These are phyloP conservation scores for Bipolaris zeicola DNA, from an alignment of 2,329 filamentous ascomycete species.

Conservation along the genomic window DNA sequence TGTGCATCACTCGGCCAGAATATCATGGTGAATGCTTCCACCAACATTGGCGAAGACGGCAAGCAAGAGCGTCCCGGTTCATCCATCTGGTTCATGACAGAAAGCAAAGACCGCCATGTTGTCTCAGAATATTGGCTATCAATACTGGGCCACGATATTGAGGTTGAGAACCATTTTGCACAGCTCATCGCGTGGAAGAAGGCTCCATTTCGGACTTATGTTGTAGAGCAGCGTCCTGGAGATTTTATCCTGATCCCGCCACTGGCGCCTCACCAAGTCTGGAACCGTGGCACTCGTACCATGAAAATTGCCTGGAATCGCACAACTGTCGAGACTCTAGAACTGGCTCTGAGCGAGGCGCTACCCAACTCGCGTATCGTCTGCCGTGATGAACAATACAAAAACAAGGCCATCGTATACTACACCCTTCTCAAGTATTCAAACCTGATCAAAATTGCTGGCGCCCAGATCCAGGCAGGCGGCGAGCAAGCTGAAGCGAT, in stretches of 20 bases:
- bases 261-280: conserved; percentile 93
- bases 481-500: conserved; percentile 45
- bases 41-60: conserved; percentile 65
- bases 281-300: conserved; percentile 94
- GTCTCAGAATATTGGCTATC: conserved; percentile 95
- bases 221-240: conserved; percentile 87
- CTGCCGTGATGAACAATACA: conserved; percentile 97
- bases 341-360: conserved; percentile 83
- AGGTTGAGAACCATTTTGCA: conserved; percentile 95
- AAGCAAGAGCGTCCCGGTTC: conserved; percentile 78
- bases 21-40: conserved; percentile 94
- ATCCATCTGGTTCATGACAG: conserved; percentile 99
- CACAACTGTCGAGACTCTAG: conserved; percentile 88
- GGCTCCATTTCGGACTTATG: conserved; percentile 88
- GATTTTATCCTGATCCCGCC: conserved; percentile 95
- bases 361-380: conserved; percentile 87
- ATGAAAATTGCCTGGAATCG: conserved; percentile 99
- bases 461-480: conserved; percentile 58
- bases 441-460: conserved; percentile 62
- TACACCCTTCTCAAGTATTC: conserved; percentile 84
- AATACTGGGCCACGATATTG: conserved; percentile 91
- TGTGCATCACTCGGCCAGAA: conserved; percentile 95
- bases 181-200: conserved; percentile 95
- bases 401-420: conserved; percentile 95
- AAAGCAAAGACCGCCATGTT: conserved; percentile 86